phyloP scores from a whole-genome alignment of 2,329 filamentous ascomycete genomes.

The Sporothrix protearum region DNA sequence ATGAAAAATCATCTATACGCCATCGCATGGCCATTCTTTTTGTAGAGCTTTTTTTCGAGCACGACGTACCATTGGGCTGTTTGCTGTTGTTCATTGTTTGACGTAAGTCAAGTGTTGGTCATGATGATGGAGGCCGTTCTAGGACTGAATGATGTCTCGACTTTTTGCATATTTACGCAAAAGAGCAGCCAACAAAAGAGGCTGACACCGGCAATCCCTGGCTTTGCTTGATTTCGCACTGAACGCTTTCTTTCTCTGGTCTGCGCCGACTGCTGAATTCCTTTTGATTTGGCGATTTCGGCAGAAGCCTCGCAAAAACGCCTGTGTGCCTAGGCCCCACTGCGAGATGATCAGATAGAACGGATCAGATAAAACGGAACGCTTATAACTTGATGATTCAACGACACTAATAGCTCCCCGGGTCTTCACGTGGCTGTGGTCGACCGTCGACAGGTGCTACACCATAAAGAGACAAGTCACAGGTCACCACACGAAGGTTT shows the following conservation, averaged over 20 bases:
- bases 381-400: background rate
- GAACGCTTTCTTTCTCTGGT: background rate
- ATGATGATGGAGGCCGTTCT: too few species aligned
- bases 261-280: too few species aligned
- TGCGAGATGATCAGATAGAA: slow-evolving; percentile 8
- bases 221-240: background rate
- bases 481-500: background rate
- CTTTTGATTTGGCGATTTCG: too few species aligned
- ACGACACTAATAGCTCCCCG: background rate
- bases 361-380: background rate
- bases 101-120: too few species aligned
- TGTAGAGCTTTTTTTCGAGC: background rate
- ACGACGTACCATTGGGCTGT: too few species aligned
- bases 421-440: background rate
- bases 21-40: too few species aligned
- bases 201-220: background rate
- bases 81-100: too few species aligned
- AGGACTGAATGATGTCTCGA: too few species aligned
- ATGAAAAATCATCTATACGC: too few species aligned
- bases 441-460: background rate
- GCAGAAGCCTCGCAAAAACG: too few species aligned
- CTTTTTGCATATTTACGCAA: too few species aligned
- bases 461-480: background rate
- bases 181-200: background rate
- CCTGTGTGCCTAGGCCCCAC: background rate